Percentiles rank a stretch among this genome's conserved stretches.
Conservation (phyloP, 495 filamentous ascomycete genomes). For the Barbatosphaeria neglecta region DNA sequence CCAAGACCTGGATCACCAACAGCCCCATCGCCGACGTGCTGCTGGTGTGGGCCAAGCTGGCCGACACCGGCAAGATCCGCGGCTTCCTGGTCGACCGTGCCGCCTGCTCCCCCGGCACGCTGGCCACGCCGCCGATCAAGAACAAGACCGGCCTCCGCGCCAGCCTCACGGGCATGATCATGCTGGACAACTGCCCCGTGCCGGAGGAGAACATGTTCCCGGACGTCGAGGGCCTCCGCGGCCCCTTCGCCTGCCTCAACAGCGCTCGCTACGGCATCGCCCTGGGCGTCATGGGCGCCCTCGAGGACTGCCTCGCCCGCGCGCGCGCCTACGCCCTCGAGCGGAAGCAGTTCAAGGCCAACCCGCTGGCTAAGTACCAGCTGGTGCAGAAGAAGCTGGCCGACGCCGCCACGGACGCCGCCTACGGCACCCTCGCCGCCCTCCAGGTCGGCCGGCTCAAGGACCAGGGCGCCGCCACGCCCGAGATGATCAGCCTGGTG, state of each 20-base stretch:
- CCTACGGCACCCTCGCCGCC: slow-evolving; percentile 76
- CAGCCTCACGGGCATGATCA: slow-evolving; percentile 96
- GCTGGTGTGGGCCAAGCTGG: slow-evolving; percentile 88
- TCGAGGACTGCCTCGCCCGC: slow-evolving; percentile 78
- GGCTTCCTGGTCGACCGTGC: slow-evolving; percentile 81
- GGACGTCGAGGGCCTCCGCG: slow-evolving; percentile 72
- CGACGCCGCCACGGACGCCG: slow-evolving; percentile 81
- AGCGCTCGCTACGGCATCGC: slow-evolving; percentile 88
- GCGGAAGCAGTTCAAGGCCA: slow-evolving; percentile 91
- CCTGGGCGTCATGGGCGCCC: slow-evolving; percentile 82
- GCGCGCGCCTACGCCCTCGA: slow-evolving; percentile 81
- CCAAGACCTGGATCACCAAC: slow-evolving; percentile 99
- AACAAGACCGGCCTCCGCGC: slow-evolving; percentile 91
- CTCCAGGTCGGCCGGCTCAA: slow-evolving; percentile 87
- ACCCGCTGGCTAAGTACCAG: slow-evolving; percentile 93
- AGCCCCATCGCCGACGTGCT: slow-evolving; percentile 86
- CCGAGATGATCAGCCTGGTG: slow-evolving; percentile 98
- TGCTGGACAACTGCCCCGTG: slow-evolving; percentile 80
- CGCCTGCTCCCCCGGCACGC: slow-evolving; percentile 70
- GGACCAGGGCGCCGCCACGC: slow-evolving; percentile 74
- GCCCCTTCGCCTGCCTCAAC: slow-evolving; percentile 90
- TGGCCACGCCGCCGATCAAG: slow-evolving; percentile 87
- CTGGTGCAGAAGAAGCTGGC: slow-evolving; percentile 97
- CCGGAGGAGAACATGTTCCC: slow-evolving; percentile 91
- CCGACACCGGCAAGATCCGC: slow-evolving; percentile 85